These are phyloP conservation scores for Pachysandra terminalis DNA, from an alignment of 164 flowering plant species.

Conservation along the genomic window DNA sequence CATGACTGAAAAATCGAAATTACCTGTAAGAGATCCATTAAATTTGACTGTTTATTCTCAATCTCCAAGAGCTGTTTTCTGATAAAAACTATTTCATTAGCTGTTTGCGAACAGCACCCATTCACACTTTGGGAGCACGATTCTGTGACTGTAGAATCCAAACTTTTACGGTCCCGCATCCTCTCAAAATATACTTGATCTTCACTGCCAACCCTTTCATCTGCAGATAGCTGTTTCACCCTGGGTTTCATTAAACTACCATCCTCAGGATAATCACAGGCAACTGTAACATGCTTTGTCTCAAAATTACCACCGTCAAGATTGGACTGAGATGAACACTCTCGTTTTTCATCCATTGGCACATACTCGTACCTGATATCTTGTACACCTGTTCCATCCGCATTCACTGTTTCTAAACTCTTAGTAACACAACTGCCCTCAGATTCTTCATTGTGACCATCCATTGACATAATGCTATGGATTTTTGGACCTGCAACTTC, in stretches of 20 bases:
- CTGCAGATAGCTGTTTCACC: constrained; percentile 29
- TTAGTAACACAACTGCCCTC: constrained; percentile 62
- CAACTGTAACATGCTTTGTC: constrained; percentile 36
- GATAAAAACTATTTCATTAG: constrained; percentile 54
- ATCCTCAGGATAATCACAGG: constrained; percentile 28
- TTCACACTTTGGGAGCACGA: constrained; percentile 28
- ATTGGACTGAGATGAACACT: constrained; percentile 53
- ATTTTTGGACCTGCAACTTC: constrained; percentile 63
- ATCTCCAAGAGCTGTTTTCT: constrained; percentile 72
- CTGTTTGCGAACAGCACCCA: constrained; percentile 57
- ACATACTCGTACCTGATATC: constrained; percentile 39
- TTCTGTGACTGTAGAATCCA: constrained; percentile 73
- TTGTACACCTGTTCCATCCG: constrained; percentile 29
- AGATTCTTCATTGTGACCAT: constrained; percentile 56
- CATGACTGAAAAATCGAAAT: neutral
- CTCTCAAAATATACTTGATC: constrained; percentile 27
- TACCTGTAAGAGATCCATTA: constrained; percentile 82
- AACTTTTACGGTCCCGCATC: constrained; percentile 55
- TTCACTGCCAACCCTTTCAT: constrained; percentile 36
- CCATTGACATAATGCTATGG: constrained; percentile 23
- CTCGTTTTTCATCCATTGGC: constrained; percentile 57
- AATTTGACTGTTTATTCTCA: constrained; percentile 67
- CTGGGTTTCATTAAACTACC: constrained; percentile 27
- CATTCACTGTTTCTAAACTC: constrained; percentile 33
- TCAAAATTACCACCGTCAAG: constrained; percentile 36